Base-by-base conservation (phyloP, 192 early-diverging fungal genomes). In the Backusella psychrophila region DNA sequence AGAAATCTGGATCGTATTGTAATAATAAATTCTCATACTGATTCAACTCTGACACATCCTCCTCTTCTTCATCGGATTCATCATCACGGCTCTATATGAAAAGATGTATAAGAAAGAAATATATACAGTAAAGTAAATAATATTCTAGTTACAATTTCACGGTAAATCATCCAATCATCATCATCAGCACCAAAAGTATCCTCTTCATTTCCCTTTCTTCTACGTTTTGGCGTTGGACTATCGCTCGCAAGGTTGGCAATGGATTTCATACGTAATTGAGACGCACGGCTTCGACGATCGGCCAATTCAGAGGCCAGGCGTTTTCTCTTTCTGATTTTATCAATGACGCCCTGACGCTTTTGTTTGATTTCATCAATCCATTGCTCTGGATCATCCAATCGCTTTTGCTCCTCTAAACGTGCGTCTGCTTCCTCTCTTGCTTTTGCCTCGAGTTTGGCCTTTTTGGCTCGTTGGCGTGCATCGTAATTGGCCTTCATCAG, bases 151-250 rank as follows among this genome's bases (percentile, higher is more conserved):
- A 93, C 93, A 71, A 98, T 95, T 78, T 95, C 93, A 46, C 94
- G 88, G 77, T 98, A 98, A 44, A 98, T 88, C 79, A 90, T 89
- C 96, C 96, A 98, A 82, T 97, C 95, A 9, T 91, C 93, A 78
- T 96, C 95, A 73, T 96, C 93, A 6, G 91, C 92, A n/a, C 96
- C 96, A 87, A 98, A 98, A 4, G 91, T 94, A 72, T 98, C 96
- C 80, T 96, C 95, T 75, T 90, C 87, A 74, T 88, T 83, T 19
- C 91, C 91, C 39, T 85, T 86, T 71, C 89, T 81, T 66, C 90
- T 79, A 33, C 89, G 76, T 66, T 91, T 90, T 0, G 80, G 74
- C 9, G 88, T 76, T 19, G 84, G 82, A 1, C 77, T 78, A 75
- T 90, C 89, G 67, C 87, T 87, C 7, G 96, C 96, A 44, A 97